Conservation (phyloP, 2,329 filamentous ascomycete species). For the Epichloe festucae region DNA sequence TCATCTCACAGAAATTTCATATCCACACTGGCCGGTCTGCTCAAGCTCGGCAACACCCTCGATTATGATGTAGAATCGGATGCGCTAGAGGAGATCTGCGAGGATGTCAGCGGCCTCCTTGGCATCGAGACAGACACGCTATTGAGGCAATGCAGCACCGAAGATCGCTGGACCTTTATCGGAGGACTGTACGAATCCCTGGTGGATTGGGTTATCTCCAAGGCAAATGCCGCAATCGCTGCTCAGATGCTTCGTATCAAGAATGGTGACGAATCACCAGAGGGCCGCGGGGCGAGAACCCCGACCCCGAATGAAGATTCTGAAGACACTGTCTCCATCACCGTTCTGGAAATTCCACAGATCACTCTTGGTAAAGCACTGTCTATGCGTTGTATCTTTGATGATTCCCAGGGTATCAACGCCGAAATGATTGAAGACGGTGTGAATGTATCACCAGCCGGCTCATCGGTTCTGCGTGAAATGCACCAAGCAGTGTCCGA, state of each 20-base stretch:
- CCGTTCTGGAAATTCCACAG: slow-evolving; percentile 73
- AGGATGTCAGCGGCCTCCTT: slow-evolving; percentile 77
- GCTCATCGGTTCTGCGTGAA: slow-evolving; percentile 74
- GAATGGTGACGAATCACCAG: slow-evolving; percentile 54
- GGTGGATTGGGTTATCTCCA: slow-evolving; percentile 85
- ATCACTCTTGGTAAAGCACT: slow-evolving; percentile 73
- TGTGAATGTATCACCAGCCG: slow-evolving; percentile 57
- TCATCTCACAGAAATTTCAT: slow-evolving; percentile 70
- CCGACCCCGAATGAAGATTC: slow-evolving; percentile 58
- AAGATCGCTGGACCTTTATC: slow-evolving; percentile 72
- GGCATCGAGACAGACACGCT: slow-evolving; percentile 80
- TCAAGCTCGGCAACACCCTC: slow-evolving; percentile 85
- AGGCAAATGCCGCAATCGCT: slow-evolving; percentile 76
- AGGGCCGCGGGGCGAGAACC: slow-evolving; percentile 48
- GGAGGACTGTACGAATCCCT: slow-evolving; percentile 84
- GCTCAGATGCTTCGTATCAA: slow-evolving; percentile 56
- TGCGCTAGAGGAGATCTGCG: slow-evolving; percentile 69
- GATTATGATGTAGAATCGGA: slow-evolving; percentile 79
- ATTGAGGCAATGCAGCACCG: slow-evolving; percentile 63
- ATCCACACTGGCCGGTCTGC: slow-evolving; percentile 68
- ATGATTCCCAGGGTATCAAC: slow-evolving; percentile 87
- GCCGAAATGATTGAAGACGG: slow-evolving; percentile 95
- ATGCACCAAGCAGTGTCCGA: slow-evolving; percentile 73
- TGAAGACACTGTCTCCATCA: slow-evolving; percentile 78
- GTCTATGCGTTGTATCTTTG: slow-evolving; percentile 82